These are phyloP conservation scores for Cystobasidium onofrii DNA, from an alignment of 768 basidiomycete species.

Conservation along the genomic window DNA sequence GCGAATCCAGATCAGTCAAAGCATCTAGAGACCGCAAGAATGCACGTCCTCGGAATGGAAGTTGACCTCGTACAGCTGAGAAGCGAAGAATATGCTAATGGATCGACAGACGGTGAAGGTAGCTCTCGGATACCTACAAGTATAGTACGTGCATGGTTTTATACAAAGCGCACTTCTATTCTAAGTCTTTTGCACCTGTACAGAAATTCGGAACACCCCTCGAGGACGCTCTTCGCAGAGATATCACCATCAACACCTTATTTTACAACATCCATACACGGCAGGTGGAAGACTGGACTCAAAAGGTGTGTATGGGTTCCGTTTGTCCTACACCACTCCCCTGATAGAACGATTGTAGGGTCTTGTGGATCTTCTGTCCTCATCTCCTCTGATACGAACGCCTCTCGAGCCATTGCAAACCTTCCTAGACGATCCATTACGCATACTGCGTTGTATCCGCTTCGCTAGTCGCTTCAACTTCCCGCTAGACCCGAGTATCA, in stretches of 20 bases:
- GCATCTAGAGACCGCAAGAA: conserved; percentile 89
- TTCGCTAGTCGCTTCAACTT: conserved; percentile 82
- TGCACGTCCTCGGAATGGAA: conserved; percentile 68
- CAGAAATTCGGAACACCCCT: conserved; percentile 85
- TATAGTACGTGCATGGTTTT: conserved; percentile 55
- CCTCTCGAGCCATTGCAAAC: conserved; percentile 79
- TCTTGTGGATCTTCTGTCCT: conserved; percentile 62
- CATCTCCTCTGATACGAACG: conserved; percentile 57
- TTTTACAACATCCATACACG: conserved; percentile 92
- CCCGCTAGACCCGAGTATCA: conserved; percentile 60
- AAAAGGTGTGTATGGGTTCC: conserved; percentile 53
- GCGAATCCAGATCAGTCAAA: conserved; percentile 96
- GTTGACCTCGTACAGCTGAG: conserved; percentile 85
- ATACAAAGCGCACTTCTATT: not conserved
- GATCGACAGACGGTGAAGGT: conserved; percentile 45
- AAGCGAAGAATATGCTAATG: conserved; percentile 67
- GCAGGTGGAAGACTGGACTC: conserved; percentile 75
- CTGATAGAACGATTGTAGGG: conserved; percentile 52
- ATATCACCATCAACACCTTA: conserved; percentile 88
- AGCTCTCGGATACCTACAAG: conserved; percentile 79
- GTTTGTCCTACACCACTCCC: not conserved
- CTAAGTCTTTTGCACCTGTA: not conserved
- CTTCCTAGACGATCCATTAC: conserved; percentile 85
- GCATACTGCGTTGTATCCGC: conserved; percentile 79
- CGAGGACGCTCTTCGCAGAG: conserved; percentile 81